A percentile compares a stretch with the other conserved stretches of the same genome.
Evolutionary conservation across 1,284 basidiomycete genomes (phyloP).

Genomic region (Irpex sp.): DNA sequence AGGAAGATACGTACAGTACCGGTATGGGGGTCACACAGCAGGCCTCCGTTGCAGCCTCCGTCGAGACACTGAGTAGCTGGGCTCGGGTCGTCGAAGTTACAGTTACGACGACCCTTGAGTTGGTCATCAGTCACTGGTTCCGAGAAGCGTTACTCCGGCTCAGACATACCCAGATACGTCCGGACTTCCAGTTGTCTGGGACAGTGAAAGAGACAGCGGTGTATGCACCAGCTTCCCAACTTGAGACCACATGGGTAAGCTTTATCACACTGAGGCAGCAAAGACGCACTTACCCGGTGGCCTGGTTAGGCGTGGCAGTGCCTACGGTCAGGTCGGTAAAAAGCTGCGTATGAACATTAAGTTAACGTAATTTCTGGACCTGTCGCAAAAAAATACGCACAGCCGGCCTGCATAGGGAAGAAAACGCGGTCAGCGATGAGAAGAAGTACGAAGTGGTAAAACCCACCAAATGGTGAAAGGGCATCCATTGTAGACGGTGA

Average conservation of each 20-base stretch:
- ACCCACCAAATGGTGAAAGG: constrained; percentile 29
- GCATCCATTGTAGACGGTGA: constrained; percentile 29
- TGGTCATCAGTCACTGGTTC: not conserved
- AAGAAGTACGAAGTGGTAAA: not conserved
- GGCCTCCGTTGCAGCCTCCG: constrained; percentile 46
- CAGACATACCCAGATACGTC: constrained; percentile 36
- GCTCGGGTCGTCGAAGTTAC: constrained; percentile 37
- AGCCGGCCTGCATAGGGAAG: constrained; percentile 26
- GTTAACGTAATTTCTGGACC: not conserved
- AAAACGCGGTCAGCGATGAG: not conserved
- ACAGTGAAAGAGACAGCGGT: constrained; percentile 30
- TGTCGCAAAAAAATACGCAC: constrained; percentile 15
- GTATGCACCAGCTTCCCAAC: constrained; percentile 30
- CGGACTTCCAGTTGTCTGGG: constrained; percentile 36
- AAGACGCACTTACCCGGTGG: constrained; percentile 25
- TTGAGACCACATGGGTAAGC: constrained; percentile 5
- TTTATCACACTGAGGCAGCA: not conserved
- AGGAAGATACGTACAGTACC: constrained; percentile 30
- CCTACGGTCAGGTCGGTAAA: constrained; percentile 31
- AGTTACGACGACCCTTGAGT: constrained; percentile 37
- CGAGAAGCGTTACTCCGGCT: too few relatives aligned
- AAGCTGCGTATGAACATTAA: constrained; percentile 15
- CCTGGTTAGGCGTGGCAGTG: constrained; percentile 22
- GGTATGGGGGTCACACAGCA: constrained; percentile 35
- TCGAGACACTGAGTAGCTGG: constrained; percentile 39